Evolutionary conservation across 306 rosid genomes (phyloP).

Genomic region (Senna siamea): DNA sequence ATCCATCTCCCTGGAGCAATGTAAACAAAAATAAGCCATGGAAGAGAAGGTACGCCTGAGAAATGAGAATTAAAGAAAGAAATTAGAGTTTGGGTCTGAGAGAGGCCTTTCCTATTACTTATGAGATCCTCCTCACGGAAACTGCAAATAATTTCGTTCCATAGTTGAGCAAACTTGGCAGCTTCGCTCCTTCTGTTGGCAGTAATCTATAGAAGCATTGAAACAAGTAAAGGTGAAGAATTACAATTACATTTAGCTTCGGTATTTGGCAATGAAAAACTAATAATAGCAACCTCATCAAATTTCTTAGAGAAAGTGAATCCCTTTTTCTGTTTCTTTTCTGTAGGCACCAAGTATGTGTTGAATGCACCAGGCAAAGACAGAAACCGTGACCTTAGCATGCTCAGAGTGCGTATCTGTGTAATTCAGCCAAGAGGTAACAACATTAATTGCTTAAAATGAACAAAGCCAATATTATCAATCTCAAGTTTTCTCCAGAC

Average conservation of each 20-base stretch:
- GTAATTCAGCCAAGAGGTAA: conserved; percentile 34
- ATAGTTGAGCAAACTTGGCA: conserved; percentile 93
- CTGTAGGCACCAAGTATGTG: conserved; percentile 86
- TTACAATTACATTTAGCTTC: conserved; percentile 2
- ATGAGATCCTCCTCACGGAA: conserved; percentile 98
- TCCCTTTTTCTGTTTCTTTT: conserved; percentile 66
- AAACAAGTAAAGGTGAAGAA: conserved; percentile 40
- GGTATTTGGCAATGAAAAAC: conserved; percentile 34
- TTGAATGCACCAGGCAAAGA: conserved; percentile 94
- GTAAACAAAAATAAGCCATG: conserved; percentile 37
- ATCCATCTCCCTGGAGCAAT: conserved; percentile 90
- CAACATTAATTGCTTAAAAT: conserved; percentile 30
- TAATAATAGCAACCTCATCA: conserved; percentile 62
- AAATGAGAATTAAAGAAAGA: conserved; percentile 21
- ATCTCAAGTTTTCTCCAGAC: conserved; percentile 1
- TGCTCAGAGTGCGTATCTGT: conserved; percentile 88
- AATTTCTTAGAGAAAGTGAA: conserved; percentile 77
- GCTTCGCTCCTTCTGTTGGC: conserved; percentile 95
- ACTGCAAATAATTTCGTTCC: conserved; percentile 97
- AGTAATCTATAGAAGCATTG: conserved; percentile 56
- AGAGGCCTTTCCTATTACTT: conserved; percentile 75
- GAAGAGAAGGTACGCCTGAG: conserved; percentile 39
- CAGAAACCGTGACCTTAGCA: conserved; percentile 93
- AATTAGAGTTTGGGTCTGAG: conserved; percentile 37
- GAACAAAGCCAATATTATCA: conserved; percentile 27